These are phyloP conservation scores for Juglanconis oblonga DNA, from an alignment of 2,329 filamentous ascomycete genomes.

Conservation along the genomic window DNA sequence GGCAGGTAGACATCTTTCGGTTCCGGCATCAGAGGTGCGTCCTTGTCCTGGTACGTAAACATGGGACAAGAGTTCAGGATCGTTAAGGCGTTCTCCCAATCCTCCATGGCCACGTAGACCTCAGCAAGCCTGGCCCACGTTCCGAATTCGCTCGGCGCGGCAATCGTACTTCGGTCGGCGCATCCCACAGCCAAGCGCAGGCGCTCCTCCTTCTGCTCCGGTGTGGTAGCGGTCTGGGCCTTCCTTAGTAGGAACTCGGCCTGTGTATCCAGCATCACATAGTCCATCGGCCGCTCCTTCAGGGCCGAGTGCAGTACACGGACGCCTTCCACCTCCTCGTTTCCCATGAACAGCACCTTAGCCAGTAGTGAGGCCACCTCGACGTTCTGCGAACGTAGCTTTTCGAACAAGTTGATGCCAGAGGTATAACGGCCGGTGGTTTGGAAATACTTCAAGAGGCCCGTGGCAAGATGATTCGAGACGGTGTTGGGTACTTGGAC, in stretches of 20 bases:
- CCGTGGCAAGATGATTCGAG: slow-evolving; percentile 92
- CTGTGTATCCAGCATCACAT: slow-evolving; percentile 91
- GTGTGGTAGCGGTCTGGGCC: slow-evolving; percentile 54
- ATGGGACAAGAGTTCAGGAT: slow-evolving; percentile 98
- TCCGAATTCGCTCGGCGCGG: slow-evolving; percentile 93
- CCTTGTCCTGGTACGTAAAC: slow-evolving; percentile 99
- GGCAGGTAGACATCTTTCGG: slow-evolving; percentile 85
- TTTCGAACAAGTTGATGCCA: slow-evolving; percentile 96
- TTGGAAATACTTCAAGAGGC: slow-evolving; percentile 88
- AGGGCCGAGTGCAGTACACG: slow-evolving; percentile 83
- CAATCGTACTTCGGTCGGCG: slow-evolving; percentile 90
- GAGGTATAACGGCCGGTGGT: slow-evolving; percentile 93
- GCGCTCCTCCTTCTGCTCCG: slow-evolving; percentile 61
- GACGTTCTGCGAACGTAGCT: slow-evolving; percentile 83
- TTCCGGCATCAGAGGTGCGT: slow-evolving; percentile 90
- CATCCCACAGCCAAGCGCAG: slow-evolving; percentile 86
- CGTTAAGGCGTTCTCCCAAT: slow-evolving; percentile 93
- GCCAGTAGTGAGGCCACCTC: slow-evolving; percentile 92
- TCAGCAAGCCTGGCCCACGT: slow-evolving; percentile 94
- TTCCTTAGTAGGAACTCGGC: slow-evolving; percentile 89
- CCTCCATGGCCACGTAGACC: slow-evolving; percentile 89
- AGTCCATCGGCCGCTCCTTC: slow-evolving; percentile 94
- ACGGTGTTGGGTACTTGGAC: slow-evolving; percentile 97
- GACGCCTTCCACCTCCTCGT: slow-evolving; percentile 96
- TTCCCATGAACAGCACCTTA: slow-evolving; percentile 87